Evolutionary conservation across 176 grass and related monocot genomes (phyloP).

Genomic region (Olyra latifolia): DNA sequence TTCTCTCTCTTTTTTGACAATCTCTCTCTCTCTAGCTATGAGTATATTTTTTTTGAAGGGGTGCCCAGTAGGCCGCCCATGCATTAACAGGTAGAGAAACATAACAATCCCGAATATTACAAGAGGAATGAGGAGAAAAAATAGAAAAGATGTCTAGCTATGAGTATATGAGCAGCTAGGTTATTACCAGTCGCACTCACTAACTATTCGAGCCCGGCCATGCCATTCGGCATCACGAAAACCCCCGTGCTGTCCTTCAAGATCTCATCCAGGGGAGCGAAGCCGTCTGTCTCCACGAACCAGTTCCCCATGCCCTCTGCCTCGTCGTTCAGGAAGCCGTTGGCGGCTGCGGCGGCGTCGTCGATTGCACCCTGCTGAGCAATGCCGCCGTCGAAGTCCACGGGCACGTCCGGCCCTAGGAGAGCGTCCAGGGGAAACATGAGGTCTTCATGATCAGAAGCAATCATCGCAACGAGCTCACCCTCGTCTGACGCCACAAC

Average conservation of each 20-base stretch:
- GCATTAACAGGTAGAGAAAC: no score
- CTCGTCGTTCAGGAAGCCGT: background rate
- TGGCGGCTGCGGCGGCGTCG: background rate
- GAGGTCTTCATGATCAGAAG: background rate
- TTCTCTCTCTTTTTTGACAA: no score
- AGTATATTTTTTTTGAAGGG: no score
- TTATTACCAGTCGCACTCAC: background rate
- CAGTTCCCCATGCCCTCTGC: background rate
- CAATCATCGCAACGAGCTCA: background rate
- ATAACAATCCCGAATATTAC: no score
- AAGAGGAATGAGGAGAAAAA: no score
- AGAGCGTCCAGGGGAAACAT: slow-evolving; percentile 1
- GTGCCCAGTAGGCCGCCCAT: no score
- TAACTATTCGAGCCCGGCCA: background rate
- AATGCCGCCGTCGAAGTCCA: background rate
- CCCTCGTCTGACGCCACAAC: background rate
- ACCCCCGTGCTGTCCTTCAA: background rate
- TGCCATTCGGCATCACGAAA: background rate
- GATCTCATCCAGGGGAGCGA: background rate
- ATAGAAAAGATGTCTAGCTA: no score
- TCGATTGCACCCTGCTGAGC: background rate
- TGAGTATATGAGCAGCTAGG: no score
- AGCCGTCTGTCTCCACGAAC: background rate
- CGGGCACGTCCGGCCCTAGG: background rate
- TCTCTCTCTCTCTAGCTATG: background rate